phyloP scores from a whole-genome alignment of 1,139 yeast genomes.

The Candida smagusa region DNA sequence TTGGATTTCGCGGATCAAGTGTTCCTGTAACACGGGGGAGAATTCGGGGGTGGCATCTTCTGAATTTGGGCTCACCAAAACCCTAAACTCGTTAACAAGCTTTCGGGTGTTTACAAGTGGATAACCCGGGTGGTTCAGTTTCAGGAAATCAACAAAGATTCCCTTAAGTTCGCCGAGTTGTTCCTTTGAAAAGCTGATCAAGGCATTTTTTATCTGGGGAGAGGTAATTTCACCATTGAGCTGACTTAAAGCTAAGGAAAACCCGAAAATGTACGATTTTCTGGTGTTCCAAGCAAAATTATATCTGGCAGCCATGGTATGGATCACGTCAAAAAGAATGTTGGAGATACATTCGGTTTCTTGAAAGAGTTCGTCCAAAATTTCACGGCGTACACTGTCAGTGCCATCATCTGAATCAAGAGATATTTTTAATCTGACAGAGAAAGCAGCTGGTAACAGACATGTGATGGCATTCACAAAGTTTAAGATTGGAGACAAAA shows the following conservation, averaged over 20 bases:
- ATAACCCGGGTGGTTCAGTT: conserved; percentile 1
- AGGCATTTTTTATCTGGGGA: conserved; percentile 3
- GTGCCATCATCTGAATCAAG: conserved; percentile 3
- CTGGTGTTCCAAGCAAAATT: conserved; percentile 18
- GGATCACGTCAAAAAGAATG: conserved; percentile 6
- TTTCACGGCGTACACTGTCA: conserved; percentile 1
- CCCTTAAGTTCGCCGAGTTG: conserved; percentile 7
- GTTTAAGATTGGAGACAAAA: conserved; percentile 11
- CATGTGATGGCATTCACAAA: conserved; percentile 8
- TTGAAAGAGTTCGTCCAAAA: conserved; percentile 3
- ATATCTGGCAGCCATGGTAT: conserved; percentile 13
- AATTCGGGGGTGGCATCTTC: neutral
- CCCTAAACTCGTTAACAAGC: conserved; percentile 3
- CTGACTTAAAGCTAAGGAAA: conserved; percentile 7
- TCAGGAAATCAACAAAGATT: conserved; percentile 3
- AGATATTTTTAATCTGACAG: conserved; percentile 8
- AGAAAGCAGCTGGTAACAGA: conserved; percentile 10
- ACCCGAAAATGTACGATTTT: conserved; percentile 12
- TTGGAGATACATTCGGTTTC: conserved; percentile 6
- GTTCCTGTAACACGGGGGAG: conserved; percentile 10
- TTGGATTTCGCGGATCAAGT: conserved; percentile 20
- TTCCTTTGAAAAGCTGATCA: conserved; percentile 4
- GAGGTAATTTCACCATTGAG: conserved; percentile 2
- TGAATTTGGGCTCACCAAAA: neutral
- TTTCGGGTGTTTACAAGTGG: conserved; percentile 3